Conservation (phyloP, 495 filamentous ascomycete genomes). For the Tuber magnatum region DNA sequence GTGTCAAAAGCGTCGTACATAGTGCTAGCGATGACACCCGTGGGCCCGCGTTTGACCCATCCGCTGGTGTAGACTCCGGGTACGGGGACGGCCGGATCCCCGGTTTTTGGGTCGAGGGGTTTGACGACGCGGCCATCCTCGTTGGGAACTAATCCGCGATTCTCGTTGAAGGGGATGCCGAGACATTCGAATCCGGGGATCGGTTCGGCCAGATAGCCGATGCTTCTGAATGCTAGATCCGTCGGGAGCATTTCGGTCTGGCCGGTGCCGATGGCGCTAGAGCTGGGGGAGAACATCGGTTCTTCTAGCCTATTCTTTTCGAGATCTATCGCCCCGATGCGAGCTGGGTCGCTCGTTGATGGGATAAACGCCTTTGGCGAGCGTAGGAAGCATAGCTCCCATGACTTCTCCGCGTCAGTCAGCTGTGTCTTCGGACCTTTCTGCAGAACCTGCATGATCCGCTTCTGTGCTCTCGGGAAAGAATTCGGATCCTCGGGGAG, state of each 20-base stretch:
- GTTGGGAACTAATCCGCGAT: slow-evolving; percentile 71
- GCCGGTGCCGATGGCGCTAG: slow-evolving; percentile 47
- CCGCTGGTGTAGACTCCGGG: slow-evolving; percentile 88
- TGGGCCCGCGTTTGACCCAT: slow-evolving; percentile 93
- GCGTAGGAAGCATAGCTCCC: slow-evolving; percentile 77
- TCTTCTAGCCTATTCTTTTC: slow-evolving; percentile 54
- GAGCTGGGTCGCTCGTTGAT: slow-evolving; percentile 43
- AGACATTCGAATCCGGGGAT: slow-evolving; percentile 69
- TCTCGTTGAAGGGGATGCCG: slow-evolving; percentile 68
- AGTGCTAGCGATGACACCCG: slow-evolving; percentile 90
- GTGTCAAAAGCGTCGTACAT: slow-evolving; percentile 93
- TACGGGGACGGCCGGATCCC: slow-evolving; percentile 42
- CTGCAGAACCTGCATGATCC: slow-evolving; percentile 69
- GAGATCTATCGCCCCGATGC: slow-evolving; percentile 59
- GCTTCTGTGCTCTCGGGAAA: slow-evolving; percentile 64
- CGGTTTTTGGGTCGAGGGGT: slow-evolving; percentile 26
- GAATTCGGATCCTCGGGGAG: slow-evolving; percentile 50
- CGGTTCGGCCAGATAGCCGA: slow-evolving; percentile 79
- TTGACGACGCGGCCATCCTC: slow-evolving; percentile 69
- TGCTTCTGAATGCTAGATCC: slow-evolving; percentile 73
- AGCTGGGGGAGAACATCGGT: slow-evolving; percentile 44
- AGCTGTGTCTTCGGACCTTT: slow-evolving; percentile 58
- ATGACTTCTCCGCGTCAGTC: slow-evolving; percentile 53
- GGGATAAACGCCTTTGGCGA: slow-evolving; percentile 64
- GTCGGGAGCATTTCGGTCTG: slow-evolving; percentile 48